phyloP scores from a whole-genome alignment of 768 basidiomycete genomes.

The Flagelloscypha sp. region DNA sequence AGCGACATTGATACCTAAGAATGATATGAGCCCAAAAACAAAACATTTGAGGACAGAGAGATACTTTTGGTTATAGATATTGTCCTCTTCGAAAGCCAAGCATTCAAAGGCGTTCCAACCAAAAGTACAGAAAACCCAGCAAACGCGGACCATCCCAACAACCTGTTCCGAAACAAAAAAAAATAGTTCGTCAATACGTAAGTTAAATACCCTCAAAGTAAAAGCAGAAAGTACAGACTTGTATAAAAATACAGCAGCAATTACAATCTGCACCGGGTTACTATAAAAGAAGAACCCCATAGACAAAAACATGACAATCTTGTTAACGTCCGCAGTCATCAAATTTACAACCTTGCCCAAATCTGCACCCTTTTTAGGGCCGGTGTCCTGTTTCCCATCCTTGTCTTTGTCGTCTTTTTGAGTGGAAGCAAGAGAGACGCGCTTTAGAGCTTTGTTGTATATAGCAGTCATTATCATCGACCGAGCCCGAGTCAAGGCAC shows the following conservation, averaged over 20 bases:
- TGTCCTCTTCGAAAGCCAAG: slow-evolving; percentile 32
- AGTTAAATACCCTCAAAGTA: not conserved
- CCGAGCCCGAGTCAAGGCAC: slow-evolving; percentile 35
- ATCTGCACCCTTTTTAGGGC: slow-evolving; percentile 25
- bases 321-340: slow-evolving; percentile 29
- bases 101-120: slow-evolving; percentile 40
- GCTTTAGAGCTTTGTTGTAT: slow-evolving; percentile 46
- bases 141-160: slow-evolving; percentile 42
- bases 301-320: slow-evolving; percentile 27
- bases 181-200: no score
- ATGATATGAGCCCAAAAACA: no score
- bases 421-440: slow-evolving; percentile 40
- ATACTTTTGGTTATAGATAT: slow-evolving; percentile 27
- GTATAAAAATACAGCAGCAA: slow-evolving; percentile 49
- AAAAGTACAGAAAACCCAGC: slow-evolving; percentile 39
- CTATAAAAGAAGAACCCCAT: slow-evolving; percentile 39
- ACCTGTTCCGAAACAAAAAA: slow-evolving; percentile 18
- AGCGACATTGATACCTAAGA: slow-evolving; percentile 20
- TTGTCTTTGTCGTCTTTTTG: slow-evolving; percentile 1
- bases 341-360: not conserved
- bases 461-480: slow-evolving; percentile 41
- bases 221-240: slow-evolving; percentile 24
- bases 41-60: no score
- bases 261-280: slow-evolving; percentile 46
- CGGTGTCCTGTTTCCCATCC: slow-evolving; percentile 18